phyloP scores from a whole-genome alignment of 805 yeast genomes.

The Kluyveromyces wickerhamii region DNA sequence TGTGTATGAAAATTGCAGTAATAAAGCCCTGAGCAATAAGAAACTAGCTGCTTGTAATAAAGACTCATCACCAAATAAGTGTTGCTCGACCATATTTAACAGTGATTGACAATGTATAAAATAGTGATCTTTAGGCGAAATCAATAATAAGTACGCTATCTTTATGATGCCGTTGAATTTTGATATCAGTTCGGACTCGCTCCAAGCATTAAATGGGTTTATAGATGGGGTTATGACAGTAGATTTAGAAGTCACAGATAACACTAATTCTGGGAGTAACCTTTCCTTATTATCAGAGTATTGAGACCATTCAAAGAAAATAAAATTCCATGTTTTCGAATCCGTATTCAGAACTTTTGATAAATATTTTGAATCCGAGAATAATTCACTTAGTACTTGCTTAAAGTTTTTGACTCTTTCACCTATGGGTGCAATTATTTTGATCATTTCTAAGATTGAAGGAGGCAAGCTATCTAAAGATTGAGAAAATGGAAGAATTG shows the following conservation, averaged over 20 bases:
- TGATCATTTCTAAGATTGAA: slow-evolving; percentile 40
- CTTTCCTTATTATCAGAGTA: slow-evolving; percentile 49
- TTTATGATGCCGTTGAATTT: slow-evolving; percentile 51
- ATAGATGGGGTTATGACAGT: slow-evolving; percentile 46
- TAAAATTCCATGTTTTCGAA: slow-evolving; percentile 40
- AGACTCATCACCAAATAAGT: slow-evolving; percentile 24
- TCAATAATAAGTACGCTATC: slow-evolving; percentile 52
- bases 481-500: slow-evolving; percentile 43
- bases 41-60: slow-evolving; percentile 31
- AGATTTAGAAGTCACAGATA: slow-evolving; percentile 31
- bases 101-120: slow-evolving; percentile 42
- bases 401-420: slow-evolving; percentile 53
- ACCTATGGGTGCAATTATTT: slow-evolving; percentile 21
- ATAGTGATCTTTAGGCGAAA: slow-evolving; percentile 53
- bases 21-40: slow-evolving; percentile 53
- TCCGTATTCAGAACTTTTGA: slow-evolving; percentile 9
- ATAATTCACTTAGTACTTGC: slow-evolving; percentile 50
- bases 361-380: slow-evolving; percentile 41
- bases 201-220: slow-evolving; percentile 51
- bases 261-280: slow-evolving; percentile 22
- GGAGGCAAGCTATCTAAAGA: slow-evolving; percentile 31
- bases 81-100: slow-evolving; percentile 37
- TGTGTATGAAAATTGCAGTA: slow-evolving; percentile 52
- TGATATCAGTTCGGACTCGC: slow-evolving; percentile 54
- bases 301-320: slow-evolving; percentile 55